Conservation (phyloP, 2,329 filamentous ascomycete genomes). For the Aphanoascus verrucosus region DNA sequence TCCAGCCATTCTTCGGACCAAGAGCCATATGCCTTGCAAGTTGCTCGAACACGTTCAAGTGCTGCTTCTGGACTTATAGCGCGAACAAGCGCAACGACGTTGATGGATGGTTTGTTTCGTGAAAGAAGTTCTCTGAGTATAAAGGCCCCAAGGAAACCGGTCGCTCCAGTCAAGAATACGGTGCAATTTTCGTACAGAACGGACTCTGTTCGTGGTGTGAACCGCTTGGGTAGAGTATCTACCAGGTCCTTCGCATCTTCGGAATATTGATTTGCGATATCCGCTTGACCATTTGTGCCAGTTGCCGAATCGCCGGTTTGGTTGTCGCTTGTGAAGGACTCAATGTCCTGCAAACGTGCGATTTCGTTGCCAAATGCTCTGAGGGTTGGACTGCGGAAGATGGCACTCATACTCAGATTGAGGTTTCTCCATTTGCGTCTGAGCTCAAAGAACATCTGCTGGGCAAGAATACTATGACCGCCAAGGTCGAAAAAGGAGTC, state of each 20-base stretch:
- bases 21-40: slow-evolving; percentile 64
- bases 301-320: slow-evolving; percentile 12
- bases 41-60: slow-evolving; percentile 53
- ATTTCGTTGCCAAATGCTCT: slow-evolving; percentile 43
- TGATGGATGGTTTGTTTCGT: slow-evolving; percentile 44
- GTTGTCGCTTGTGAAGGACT: slow-evolving; percentile 34
- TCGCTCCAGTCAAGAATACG: slow-evolving; percentile 77
- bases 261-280: slow-evolving; percentile 40
- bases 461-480: slow-evolving; percentile 69
- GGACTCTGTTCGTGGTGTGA: slow-evolving; percentile 26
- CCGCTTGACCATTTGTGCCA: slow-evolving; percentile 22
- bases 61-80: slow-evolving; percentile 52
- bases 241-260: slow-evolving; percentile 41
- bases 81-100: slow-evolving; percentile 66
- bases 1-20: slow-evolving; percentile 52
- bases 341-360: slow-evolving; percentile 40
- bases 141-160: slow-evolving; percentile 79
- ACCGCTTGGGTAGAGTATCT: slow-evolving; percentile 40
- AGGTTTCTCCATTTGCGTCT: slow-evolving; percentile 42
- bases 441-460: slow-evolving; percentile 66
- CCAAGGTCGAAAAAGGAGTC: slow-evolving; percentile 66
- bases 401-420: slow-evolving; percentile 19
- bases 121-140: slow-evolving; percentile 64
- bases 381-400: slow-evolving; percentile 26
- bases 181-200: slow-evolving; percentile 39